Evolutionary conservation across 495 filamentous ascomycete genomes (phyloP).

Genomic region (Podospora tetraspora): DNA sequence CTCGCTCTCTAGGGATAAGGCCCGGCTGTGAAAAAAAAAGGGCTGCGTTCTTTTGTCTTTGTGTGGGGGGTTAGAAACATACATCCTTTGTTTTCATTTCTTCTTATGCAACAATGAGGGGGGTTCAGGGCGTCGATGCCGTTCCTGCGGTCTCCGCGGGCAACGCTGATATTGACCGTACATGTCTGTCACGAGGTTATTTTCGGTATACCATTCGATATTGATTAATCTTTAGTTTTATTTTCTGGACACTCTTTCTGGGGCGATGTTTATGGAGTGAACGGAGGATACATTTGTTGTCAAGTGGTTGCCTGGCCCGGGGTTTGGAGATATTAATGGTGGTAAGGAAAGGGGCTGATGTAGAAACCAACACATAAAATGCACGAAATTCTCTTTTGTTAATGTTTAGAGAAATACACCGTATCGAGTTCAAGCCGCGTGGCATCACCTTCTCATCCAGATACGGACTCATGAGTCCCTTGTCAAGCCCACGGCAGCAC

Average conservation of each 20-base stretch:
- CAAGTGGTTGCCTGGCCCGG: background rate
- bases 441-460: too few species aligned
- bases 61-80: background rate
- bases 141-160: background rate
- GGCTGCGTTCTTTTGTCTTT: background rate
- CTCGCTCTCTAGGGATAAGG: constrained; percentile 18
- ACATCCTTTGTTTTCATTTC: constrained; percentile 1
- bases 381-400: background rate
- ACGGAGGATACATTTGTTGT: too few species aligned
- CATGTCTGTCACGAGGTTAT: background rate
- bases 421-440: background rate
- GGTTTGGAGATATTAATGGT: background rate
- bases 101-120: background rate
- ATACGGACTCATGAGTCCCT: too few species aligned
- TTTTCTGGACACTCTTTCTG: background rate
- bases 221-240: background rate
- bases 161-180: background rate
- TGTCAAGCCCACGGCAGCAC: background rate
- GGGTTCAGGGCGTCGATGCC: background rate
- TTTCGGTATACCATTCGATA: background rate
- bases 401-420: background rate
- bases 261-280: background rate
- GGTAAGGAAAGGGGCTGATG: background rate
- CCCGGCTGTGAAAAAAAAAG: background rate
- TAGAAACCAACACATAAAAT: background rate